phyloP scores from a whole-genome alignment of 306 rosid species.

The Geum urbanum region DNA sequence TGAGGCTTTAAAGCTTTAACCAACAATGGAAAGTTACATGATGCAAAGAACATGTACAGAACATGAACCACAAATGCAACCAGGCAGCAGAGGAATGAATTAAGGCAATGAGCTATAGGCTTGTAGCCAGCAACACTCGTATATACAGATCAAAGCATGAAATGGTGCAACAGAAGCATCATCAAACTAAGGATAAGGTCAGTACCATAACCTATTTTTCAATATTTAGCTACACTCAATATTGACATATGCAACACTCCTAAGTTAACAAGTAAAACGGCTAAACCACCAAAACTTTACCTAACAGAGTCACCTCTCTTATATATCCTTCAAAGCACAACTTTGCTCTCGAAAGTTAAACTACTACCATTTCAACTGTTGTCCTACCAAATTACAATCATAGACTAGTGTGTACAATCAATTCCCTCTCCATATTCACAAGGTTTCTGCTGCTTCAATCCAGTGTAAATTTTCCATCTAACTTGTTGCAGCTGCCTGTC shows the following conservation, averaged over 20 bases:
- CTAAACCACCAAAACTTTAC: constrained; percentile 28
- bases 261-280: constrained; percentile 21
- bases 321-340: constrained; percentile 36
- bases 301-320: constrained; percentile 34
- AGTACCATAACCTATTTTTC: constrained; percentile 24
- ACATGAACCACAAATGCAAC: neutral
- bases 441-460: constrained; percentile 33
- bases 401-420: constrained; percentile 57
- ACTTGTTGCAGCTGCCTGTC: constrained; percentile 36
- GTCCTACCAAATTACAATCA: constrained; percentile 61
- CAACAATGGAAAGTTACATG: no score
- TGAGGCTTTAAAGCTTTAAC: no score
- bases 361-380: constrained; percentile 29
- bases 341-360: constrained; percentile 46
- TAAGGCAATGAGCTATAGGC: neutral
- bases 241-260: constrained; percentile 9
- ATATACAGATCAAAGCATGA: constrained; percentile 30
- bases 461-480: constrained; percentile 22
- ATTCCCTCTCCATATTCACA: constrained; percentile 62
- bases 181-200: constrained; percentile 37
- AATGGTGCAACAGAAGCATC: constrained; percentile 36
- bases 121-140: constrained; percentile 22
- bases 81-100: neutral
- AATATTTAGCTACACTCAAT: constrained; percentile 21
- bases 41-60: neutral